Evolutionary conservation across 768 basidiomycete species (phyloP).

Genomic region (Pholiota microspora): DNA sequence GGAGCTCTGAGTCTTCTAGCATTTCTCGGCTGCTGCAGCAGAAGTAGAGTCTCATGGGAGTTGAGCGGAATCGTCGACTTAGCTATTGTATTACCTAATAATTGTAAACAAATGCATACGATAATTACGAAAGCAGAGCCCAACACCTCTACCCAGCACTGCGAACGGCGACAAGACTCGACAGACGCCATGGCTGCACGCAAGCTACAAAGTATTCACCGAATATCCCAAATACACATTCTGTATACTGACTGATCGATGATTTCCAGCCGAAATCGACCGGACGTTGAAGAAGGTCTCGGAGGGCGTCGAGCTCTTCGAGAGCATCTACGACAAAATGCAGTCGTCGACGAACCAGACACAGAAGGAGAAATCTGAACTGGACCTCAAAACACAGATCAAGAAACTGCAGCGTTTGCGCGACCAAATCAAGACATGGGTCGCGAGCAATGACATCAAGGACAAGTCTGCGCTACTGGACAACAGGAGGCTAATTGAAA

Average conservation of each 20-base stretch:
- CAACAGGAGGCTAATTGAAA: slow-evolving; percentile 94
- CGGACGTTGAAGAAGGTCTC: slow-evolving; percentile 95
- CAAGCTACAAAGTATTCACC: slow-evolving; percentile 82
- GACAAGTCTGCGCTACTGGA: slow-evolving; percentile 93
- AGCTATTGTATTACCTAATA: slow-evolving; percentile 3
- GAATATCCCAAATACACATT: background rate
- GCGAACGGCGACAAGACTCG: slow-evolving; percentile 12
- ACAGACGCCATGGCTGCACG: slow-evolving; percentile 73
- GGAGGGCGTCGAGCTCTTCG: slow-evolving; percentile 94
- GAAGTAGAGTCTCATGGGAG: no score
- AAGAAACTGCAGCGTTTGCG: slow-evolving; percentile 98
- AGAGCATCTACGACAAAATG: slow-evolving; percentile 98
- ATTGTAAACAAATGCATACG: slow-evolving; percentile 26
- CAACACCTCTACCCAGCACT: slow-evolving; percentile 11
- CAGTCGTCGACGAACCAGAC: slow-evolving; percentile 88
- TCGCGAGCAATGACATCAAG: slow-evolving; percentile 97
- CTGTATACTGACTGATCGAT: slow-evolving; percentile 4
- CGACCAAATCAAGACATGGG: slow-evolving; percentile 99
- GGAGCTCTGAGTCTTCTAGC: no score
- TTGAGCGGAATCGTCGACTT: background rate
- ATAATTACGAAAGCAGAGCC: slow-evolving; percentile 5
- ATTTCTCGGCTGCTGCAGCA: no score
- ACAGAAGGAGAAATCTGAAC: slow-evolving; percentile 52
- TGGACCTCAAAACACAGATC: slow-evolving; percentile 79
- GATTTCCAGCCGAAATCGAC: slow-evolving; percentile 88